Evolutionary conservation across 257 asterid genomes (phyloP), one percentile per base, ranked within the genome.

Genomic region (Verbascum thapsus): DNA sequence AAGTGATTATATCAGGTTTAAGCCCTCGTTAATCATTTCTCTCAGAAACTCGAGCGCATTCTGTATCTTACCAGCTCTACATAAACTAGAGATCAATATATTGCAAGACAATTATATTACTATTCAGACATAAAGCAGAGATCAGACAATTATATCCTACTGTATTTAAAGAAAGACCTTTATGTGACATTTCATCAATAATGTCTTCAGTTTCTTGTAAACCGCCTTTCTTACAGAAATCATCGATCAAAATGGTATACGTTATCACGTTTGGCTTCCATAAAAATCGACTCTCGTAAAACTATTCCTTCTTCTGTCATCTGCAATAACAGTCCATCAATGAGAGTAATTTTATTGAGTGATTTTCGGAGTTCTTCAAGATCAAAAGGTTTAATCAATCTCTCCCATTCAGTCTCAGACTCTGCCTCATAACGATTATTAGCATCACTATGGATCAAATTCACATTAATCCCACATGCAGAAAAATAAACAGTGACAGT

Each of bases 361-460:
- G 89, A 71, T 67, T 78, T 83, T 22, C 73, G 78, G 26, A 92
- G 97, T 78, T 89, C 86, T 71, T 79, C 80, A 45, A 92, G 77
- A 79, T 89, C 95, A 72, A 81, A 92, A 49, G 99, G 97, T 72
- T 85, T 82, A 39, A 92, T 89, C 74, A 92, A 80, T 67, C 58
- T 85, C 74, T 87, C 99, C 97, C 98, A 91, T 54, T 86, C 98
- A 53, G 72, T 85, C 66, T 83, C 96, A 57, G 77, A 77, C 53
- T 79, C 89, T 12, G 74, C 64, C 71, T 64, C 81, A 66, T 59
- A 23, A 13, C 70, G 38, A 54, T 12, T 45, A 72, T 56, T 70
- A 53, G 70, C 53, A 68, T 13, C 53, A 72, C 55, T 54, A 45
- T 47, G 82, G 37, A 58, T 47, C 40, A 45, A 62, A 47, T 47